Percentiles rank a stretch among this genome's conserved stretches.
phyloP scores from a whole-genome alignment of 164 flowering plant genomes.

The Vitis rotundifolia region DNA sequence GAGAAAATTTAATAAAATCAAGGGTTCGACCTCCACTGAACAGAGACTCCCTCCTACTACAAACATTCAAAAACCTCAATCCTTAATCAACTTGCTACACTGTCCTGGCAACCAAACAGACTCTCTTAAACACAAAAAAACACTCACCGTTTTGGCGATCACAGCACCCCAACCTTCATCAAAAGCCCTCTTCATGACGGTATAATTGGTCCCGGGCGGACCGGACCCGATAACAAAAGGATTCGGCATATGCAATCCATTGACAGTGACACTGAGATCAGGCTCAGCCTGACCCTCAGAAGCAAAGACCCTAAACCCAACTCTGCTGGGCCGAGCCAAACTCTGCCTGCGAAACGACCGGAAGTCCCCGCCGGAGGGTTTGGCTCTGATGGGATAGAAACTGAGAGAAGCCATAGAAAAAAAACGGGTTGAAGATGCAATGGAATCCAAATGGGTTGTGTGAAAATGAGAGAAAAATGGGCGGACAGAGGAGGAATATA shows the following conservation, averaged over 20 bases:
- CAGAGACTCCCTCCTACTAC: too few species aligned
- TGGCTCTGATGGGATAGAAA: slow-evolving; percentile 19
- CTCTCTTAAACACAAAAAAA: neutral
- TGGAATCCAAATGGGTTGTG: too few species aligned
- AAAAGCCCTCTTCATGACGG: slow-evolving; percentile 96
- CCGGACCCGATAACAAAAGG: slow-evolving; percentile 99
- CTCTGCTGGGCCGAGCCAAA: slow-evolving; percentile 27
- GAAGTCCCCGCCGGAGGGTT: slow-evolving; percentile 2
- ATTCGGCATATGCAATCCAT: slow-evolving; percentile 91
- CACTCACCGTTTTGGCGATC: slow-evolving; percentile 89
- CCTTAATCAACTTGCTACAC: too few species aligned
- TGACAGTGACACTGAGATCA: slow-evolving; percentile 88
- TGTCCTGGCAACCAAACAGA: neutral
- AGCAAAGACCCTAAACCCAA: slow-evolving; percentile 51
- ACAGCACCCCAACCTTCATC: slow-evolving; percentile 99
- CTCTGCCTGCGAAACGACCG: slow-evolving; percentile 6
- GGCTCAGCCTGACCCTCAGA: slow-evolving; percentile 57
- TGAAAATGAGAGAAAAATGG: too few species aligned
- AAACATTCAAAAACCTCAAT: neutral
- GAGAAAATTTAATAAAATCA: too few species aligned
- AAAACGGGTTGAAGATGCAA: too few species aligned
- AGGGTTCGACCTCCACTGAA: too few species aligned
- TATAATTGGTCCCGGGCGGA: slow-evolving; percentile 97
- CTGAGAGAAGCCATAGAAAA: slow-evolving; percentile 34
- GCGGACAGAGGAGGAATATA: too few species aligned